Percentiles rank a stretch among this genome's conserved stretches.
These are phyloP conservation scores for Neopestalotiopsis sp. DNA, from an alignment of 2,329 filamentous ascomycete species.

Conservation along the genomic window DNA sequence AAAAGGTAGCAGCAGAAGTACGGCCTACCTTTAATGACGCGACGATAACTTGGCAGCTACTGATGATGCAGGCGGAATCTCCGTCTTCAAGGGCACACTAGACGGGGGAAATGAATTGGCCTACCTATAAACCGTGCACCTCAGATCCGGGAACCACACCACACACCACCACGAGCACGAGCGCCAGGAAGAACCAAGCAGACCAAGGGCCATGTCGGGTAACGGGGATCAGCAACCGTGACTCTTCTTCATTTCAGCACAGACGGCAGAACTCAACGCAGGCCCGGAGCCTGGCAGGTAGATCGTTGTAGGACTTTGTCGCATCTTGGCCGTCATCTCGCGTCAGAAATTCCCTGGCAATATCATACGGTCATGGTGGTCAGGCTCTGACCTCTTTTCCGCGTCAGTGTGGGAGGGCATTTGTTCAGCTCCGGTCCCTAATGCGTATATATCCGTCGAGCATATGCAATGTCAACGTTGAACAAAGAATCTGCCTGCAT, in stretches of 20 bases:
- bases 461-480: neutral
- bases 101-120: neutral
- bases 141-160: neutral
- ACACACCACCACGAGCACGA: neutral
- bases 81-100: neutral
- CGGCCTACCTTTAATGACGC: neutral
- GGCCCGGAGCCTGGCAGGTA: neutral
- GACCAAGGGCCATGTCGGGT: neutral
- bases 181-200: no score
- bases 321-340: neutral
- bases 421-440: conserved; percentile 1
- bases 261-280: neutral
- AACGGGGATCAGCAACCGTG: conserved; percentile 1
- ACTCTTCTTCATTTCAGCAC: neutral
- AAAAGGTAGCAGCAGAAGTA: neutral
- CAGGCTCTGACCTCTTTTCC: conserved; percentile 1
- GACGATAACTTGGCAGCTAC: neutral
- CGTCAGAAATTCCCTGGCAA: neutral
- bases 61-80: conserved; percentile 1
- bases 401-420: neutral
- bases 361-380: neutral
- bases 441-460: conserved; percentile 8
- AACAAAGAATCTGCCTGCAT: neutral
- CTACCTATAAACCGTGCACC: neutral
- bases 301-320: neutral